Conservation (phyloP, 2,329 filamentous ascomycete genomes). For the Cryphonectria nitschkei region DNA sequence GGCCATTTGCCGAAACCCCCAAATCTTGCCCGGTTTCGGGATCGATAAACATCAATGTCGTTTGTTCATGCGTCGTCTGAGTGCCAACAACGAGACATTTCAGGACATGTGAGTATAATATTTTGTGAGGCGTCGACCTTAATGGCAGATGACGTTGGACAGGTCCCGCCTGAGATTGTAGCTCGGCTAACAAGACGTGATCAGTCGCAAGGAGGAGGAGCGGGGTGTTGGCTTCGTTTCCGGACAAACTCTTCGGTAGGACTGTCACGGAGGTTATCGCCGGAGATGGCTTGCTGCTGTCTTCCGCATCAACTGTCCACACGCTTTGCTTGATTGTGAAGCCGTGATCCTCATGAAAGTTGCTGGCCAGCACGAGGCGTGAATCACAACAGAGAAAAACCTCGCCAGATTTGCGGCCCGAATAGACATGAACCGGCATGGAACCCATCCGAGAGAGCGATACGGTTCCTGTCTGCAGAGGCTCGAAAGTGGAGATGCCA, state of each 20-base stretch:
- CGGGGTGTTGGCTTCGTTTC: slow-evolving; percentile 43
- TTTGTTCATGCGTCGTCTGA: slow-evolving; percentile 42
- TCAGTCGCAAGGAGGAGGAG: slow-evolving; percentile 55
- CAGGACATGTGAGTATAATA: slow-evolving; percentile 59
- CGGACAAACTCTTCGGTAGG: slow-evolving; percentile 46
- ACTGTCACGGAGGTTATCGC: slow-evolving; percentile 52
- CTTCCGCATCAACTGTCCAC: slow-evolving; percentile 55
- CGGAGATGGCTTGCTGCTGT: slow-evolving; percentile 50
- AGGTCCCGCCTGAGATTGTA: slow-evolving; percentile 49
- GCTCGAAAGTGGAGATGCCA: slow-evolving; percentile 29
- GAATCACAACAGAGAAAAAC: slow-evolving; percentile 55
- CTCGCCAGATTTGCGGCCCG: slow-evolving; percentile 31
- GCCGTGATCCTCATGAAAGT: slow-evolving; percentile 38
- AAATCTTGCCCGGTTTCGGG: slow-evolving; percentile 57
- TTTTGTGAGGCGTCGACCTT: slow-evolving; percentile 51
- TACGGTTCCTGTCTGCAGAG: slow-evolving; percentile 28
- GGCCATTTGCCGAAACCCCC: slow-evolving; percentile 43
- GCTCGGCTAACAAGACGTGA: slow-evolving; percentile 56
- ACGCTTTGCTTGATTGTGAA: slow-evolving; percentile 51
- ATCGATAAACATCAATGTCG: slow-evolving; percentile 61
- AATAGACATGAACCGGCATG: slow-evolving; percentile 35
- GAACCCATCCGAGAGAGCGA: slow-evolving; percentile 34
- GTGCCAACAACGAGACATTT: slow-evolving; percentile 59
- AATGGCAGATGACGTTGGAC: slow-evolving; percentile 55
- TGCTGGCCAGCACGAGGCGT: slow-evolving; percentile 48